phyloP scores from a whole-genome alignment of 192 early-diverging fungal genomes.

The Borealophlyctis nickersoniae region DNA sequence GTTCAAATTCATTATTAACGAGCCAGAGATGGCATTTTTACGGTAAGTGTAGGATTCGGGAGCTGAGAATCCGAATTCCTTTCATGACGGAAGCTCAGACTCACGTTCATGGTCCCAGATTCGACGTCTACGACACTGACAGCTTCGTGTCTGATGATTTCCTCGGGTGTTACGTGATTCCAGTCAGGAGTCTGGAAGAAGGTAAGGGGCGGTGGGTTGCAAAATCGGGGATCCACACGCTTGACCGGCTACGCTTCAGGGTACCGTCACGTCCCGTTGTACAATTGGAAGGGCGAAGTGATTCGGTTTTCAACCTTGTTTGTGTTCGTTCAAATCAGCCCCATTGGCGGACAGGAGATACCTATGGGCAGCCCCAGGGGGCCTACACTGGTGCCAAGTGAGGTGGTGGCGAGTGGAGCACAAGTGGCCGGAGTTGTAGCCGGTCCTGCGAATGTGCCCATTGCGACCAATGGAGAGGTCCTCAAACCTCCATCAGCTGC shows the following conservation, averaged over 20 bases:
- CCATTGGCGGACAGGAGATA: too few relatives aligned
- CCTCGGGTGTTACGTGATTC: slow-evolving; percentile 40
- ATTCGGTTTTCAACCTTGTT: slow-evolving; percentile 67
- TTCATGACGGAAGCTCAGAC: not conserved
- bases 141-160: slow-evolving; percentile 31
- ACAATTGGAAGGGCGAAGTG: slow-evolving; percentile 60
- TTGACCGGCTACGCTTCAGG: slow-evolving; percentile 29
- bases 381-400: too few relatives aligned
- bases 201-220: slow-evolving; percentile 21
- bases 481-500: too few relatives aligned
- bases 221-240: not conserved
- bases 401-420: too few relatives aligned
- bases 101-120: slow-evolving; percentile 18
- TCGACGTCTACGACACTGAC: slow-evolving; percentile 37
- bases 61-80: not conserved
- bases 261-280: slow-evolving; percentile 66
- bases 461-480: too few relatives aligned
- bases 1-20: slow-evolving; percentile 36
- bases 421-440: too few relatives aligned
- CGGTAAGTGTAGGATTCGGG: slow-evolving; percentile 34
- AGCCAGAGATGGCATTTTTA: slow-evolving; percentile 45
- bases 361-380: too few relatives aligned
- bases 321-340: slow-evolving; percentile 14
- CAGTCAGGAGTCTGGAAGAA: slow-evolving; percentile 35
- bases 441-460: too few relatives aligned